Conservation (phyloP, 768 basidiomycete genomes). For the Podaxis rugospora region DNA sequence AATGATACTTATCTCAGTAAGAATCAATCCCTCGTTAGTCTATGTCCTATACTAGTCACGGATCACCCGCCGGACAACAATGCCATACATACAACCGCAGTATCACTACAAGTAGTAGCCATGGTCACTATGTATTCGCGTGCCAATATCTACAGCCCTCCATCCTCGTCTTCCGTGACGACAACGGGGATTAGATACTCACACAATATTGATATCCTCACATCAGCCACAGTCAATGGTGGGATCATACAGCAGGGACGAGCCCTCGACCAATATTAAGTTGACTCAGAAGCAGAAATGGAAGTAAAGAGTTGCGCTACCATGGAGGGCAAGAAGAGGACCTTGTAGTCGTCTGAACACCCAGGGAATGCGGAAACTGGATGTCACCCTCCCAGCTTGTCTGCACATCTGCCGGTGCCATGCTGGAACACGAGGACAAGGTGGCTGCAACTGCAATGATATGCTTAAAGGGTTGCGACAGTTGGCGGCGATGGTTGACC, state of each 20-base stretch:
- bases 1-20: conserved; percentile 49
- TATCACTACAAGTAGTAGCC: conserved; percentile 30
- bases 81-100: conserved; percentile 53
- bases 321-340: conserved; percentile 63
- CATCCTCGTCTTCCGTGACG: conserved; percentile 54
- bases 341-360: conserved; percentile 58
- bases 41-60: conserved; percentile 57
- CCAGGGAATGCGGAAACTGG: conserved; percentile 47
- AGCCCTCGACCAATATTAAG: neutral
- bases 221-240: conserved; percentile 68
- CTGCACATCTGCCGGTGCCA: too few species aligned
- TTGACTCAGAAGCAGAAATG: conserved; percentile 10
- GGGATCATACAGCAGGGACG: conserved; percentile 24
- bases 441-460: too few species aligned
- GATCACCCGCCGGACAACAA: conserved; percentile 41
- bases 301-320: conserved; percentile 24
- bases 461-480: too few species aligned
- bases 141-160: conserved; percentile 66
- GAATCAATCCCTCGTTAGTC: conserved; percentile 73
- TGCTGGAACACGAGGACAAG: too few species aligned
- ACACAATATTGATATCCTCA: conserved; percentile 56
- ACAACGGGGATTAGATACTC: conserved; percentile 54
- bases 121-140: conserved; percentile 65
- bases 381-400: too few species aligned
- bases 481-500: too few species aligned